A percentile compares a stretch with the other conserved stretches of the same genome.
These are phyloP conservation scores for Amanita polypyramis DNA, from an alignment of 768 basidiomycete species.

Conservation along the genomic window DNA sequence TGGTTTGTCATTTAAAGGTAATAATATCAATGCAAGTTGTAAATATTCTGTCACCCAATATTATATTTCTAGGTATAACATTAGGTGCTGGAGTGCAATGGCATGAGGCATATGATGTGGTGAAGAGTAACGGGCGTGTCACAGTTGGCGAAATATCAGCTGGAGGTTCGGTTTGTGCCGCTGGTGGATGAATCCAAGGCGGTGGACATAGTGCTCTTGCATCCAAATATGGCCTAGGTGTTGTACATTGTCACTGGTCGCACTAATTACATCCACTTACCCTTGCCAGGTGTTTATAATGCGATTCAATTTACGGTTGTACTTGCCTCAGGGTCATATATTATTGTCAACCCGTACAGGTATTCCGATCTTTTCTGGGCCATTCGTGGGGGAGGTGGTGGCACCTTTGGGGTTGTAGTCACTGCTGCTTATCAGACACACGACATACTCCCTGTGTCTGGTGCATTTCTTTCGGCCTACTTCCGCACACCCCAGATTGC, in stretches of 20 bases:
- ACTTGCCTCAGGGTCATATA: too few relatives aligned
- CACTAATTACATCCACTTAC: neutral
- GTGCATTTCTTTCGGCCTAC: constrained; percentile 7
- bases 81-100: constrained; percentile 36
- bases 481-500: neutral
- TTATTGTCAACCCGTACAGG: constrained; percentile 28
- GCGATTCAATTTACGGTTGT: constrained; percentile 34
- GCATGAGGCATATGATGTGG: constrained; percentile 31
- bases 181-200: too few relatives aligned
- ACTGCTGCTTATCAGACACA: constrained; percentile 37
- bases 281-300: constrained; percentile 32
- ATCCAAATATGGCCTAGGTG: neutral
- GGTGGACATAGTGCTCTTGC: constrained; percentile 19
- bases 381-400: constrained; percentile 27
- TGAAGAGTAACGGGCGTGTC: too few relatives aligned
- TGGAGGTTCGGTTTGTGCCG: too few relatives aligned
- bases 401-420: constrained; percentile 37
- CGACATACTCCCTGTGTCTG: constrained; percentile 22
- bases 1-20: neutral
- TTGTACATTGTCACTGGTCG: too few relatives aligned
- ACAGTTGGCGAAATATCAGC: too few relatives aligned
- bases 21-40: too few relatives aligned
- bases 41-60: too few relatives aligned
- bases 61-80: constrained; percentile 16
- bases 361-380: constrained; percentile 33